Evolutionary conservation across 2,329 filamentous ascomycete genomes (phyloP), one percentile per base, ranked within the genome.

Genomic region (Orbilia oligospora): DNA sequence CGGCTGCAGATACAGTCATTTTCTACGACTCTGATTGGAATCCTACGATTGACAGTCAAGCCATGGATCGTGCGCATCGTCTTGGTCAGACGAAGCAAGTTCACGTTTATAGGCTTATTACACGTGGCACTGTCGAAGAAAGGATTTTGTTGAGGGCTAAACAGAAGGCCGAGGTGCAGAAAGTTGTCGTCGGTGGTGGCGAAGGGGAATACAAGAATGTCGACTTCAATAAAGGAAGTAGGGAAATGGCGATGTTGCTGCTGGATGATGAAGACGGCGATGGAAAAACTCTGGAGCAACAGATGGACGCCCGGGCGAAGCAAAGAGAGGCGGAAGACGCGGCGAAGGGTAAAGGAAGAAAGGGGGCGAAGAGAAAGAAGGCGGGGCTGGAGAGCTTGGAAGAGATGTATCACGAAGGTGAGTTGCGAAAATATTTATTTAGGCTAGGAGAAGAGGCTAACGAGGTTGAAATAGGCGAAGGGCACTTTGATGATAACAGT

Each of bases 11-110:
- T 84, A 99, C 96, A 0, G 96, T 99, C 85, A 98, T 99, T 85
- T 99, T 99, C 87, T 99, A 99, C 88, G 96, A 99, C 84, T 97
- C 93, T 10, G 96, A 99, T 85, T 99, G 96, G 96, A 99, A 99
- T 84, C 96, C 96, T 0, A 98, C 96, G 2, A 98, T 98, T 83
- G 96, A 99, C 84, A 97, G 93, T 67, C 96, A 99, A 85, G 96
- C 96, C 85, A 98, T 98, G 96, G 96, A 99, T 85, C 92, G 96
- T 84, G 96, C 96, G 12, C 96, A 99, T 89, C 93, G 96, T 89
- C 89, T 99, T 41, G 96, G 96, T 63, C 76, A 99, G 85, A 98
- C 95, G 1, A 90, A 90, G 81, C 96, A 99, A 85, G 96, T 99
- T 73, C 97, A 94, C 0, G 96, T 99, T 10, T 99, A 98, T 85